Evolutionary conservation across 2,329 filamentous ascomycete genomes (phyloP), one percentile per base, ranked within the genome.

Genomic region (Ustulina deusta): DNA sequence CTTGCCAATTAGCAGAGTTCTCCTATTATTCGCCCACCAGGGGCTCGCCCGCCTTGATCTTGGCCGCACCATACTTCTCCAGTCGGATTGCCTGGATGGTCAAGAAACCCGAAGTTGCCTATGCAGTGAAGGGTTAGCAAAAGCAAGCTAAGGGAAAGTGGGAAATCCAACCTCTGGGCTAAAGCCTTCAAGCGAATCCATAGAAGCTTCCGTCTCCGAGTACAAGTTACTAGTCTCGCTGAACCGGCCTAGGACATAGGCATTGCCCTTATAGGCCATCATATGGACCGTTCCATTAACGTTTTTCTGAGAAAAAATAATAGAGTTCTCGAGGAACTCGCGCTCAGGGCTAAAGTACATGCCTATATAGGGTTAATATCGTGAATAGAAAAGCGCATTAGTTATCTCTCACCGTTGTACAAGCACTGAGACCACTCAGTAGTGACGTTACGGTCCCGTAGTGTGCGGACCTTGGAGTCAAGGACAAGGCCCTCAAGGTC

Each of bases 261-360:
- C 81, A 65, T 76, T 76, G 65, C 84, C 80, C 76, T 81, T 81
- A 76, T 82, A 81, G 48, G 72, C 70, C 60, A 77, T 72, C 66
- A 83, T 74, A 59, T 78, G 72, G 54, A 83, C 82, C 61, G 74
- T 71, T 13, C 81, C 82, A 20, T 77, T 75, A 1, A 81, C 80
- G 66, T 83, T 82, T 78, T 86, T 85, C 78, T 92, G 89, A 48
- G 81, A 84, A 71, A 86, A 85, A 60, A 83, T 75, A 75, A 91
- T 87, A 73, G 86, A 86, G 77, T 89, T 85, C 81, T 94, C 70
- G 62, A 88, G 77, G 71, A 88, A 86, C 77, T 88, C 86, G 65
- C 83, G 88, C 87, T 79, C 42, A 40, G 86, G 86, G 27, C 81
- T 84, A 78, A 89, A 89, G 76, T 81, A 81, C 77, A 85, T 81